Evolutionary conservation across 495 filamentous ascomycete species (phyloP).

Genomic region (Pseudoneurospora amorphoporcata): DNA sequence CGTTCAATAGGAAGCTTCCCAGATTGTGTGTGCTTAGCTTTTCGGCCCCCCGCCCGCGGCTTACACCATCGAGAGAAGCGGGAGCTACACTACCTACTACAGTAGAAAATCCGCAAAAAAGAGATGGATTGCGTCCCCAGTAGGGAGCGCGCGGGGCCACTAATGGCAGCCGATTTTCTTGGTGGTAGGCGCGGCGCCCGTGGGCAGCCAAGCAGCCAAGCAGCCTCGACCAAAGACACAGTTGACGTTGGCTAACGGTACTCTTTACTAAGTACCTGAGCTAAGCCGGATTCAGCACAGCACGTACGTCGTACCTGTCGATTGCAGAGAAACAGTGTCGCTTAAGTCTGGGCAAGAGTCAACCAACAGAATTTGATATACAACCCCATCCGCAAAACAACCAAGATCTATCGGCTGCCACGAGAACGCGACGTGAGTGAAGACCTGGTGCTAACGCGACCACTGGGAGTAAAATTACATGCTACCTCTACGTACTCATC

Average conservation of each 20-base stretch:
- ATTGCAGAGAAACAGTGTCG: neutral
- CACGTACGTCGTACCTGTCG: neutral
- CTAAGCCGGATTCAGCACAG: neutral
- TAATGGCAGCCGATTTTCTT: neutral
- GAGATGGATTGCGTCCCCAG: neutral
- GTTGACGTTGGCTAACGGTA: neutral
- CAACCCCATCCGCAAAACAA: neutral
- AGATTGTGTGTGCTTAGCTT: neutral
- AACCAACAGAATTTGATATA: neutral
- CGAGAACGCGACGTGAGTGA: neutral
- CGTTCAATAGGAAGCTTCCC: slow-evolving; percentile 18
- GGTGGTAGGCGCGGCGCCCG: neutral
- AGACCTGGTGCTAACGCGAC: neutral
- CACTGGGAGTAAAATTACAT: neutral
- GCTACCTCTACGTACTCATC: neutral
- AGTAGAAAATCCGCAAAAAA: neutral
- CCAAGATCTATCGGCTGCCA: neutral
- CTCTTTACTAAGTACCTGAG: neutral
- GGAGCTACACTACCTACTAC: neutral
- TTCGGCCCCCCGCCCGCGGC: neutral
- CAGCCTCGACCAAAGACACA: neutral
- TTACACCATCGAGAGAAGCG: neutral
- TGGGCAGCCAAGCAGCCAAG: neutral
- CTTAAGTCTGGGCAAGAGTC: neutral
- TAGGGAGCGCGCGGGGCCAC: neutral